A percentile compares a stretch with the other conserved stretches of the same genome.
Conservation (phyloP, 2,329 filamentous ascomycete genomes). For the Pseudohalonectria lignicola region DNA sequence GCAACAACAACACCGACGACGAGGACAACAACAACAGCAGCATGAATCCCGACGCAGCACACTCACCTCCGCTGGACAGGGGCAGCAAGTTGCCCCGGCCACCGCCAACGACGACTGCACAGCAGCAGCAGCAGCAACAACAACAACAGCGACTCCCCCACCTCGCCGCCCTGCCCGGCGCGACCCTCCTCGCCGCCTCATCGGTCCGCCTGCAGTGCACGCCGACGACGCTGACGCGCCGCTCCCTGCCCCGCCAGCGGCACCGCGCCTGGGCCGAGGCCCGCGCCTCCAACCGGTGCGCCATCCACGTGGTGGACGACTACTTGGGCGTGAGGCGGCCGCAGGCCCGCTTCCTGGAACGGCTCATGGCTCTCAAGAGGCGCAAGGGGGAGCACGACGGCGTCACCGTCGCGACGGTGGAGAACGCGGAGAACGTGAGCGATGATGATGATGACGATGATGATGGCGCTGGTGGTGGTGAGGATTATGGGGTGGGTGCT, state of each 20-base stretch:
- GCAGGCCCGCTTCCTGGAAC: constrained; percentile 12
- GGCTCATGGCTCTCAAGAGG: constrained; percentile 12
- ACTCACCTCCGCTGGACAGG: not conserved
- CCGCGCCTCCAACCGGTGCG: constrained; percentile 6
- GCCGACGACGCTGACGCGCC: constrained; percentile 3
- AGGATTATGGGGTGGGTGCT: too few relatives aligned
- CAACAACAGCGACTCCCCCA: not conserved
- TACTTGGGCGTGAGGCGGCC: constrained; percentile 7
- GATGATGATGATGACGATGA: constrained; percentile 5
- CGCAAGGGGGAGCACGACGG: constrained; percentile 9
- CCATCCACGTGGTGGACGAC: constrained; percentile 8
- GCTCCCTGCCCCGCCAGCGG: constrained; percentile 4
- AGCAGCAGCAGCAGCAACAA: too few relatives aligned
- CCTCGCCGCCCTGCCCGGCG: not conserved
- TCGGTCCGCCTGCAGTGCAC: constrained; percentile 9
- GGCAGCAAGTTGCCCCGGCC: too few relatives aligned
- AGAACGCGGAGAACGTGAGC: constrained; percentile 6
- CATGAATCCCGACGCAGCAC: not conserved
- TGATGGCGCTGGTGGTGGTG: too few relatives aligned
- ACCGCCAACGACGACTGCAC: too few relatives aligned
- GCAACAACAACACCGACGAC: constrained; percentile 7
- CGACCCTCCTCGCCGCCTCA: constrained; percentile 16
- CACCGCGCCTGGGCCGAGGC: not conserved
- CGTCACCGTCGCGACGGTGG: constrained; percentile 11
- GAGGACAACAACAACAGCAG: not conserved